phyloP scores from a whole-genome alignment of 2,329 filamentous ascomycete species.

The Plectosphaerella cucumerina region DNA sequence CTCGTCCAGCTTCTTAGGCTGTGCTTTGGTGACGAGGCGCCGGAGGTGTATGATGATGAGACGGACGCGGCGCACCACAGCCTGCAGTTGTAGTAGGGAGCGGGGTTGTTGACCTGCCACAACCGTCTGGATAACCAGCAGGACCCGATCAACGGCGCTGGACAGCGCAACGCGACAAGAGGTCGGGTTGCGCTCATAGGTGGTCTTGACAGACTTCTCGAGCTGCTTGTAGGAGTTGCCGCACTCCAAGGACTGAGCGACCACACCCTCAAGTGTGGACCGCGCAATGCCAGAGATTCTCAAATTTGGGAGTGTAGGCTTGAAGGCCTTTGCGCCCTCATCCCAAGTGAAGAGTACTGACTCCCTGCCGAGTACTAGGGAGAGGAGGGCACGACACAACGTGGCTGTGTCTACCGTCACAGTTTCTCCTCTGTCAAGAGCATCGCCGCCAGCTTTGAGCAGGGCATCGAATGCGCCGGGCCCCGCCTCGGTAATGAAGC shows the following conservation, averaged over 20 bases:
- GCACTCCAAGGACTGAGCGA: conserved; percentile 41
- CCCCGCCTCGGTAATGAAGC: conserved; percentile 67
- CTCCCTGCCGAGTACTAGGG: conserved; percentile 65
- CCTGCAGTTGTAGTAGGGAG: conserved; percentile 51
- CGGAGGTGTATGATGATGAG: conserved; percentile 49
- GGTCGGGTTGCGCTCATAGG: conserved; percentile 38
- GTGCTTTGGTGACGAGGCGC: conserved; percentile 43
- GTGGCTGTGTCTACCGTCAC: conserved; percentile 41
- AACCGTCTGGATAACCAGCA: conserved; percentile 45
- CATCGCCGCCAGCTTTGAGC: conserved; percentile 37
- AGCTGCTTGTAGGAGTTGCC: conserved; percentile 43
- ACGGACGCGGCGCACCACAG: conserved; percentile 40
- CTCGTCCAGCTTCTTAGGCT: conserved; percentile 48
- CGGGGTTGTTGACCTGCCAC: conserved; percentile 37
- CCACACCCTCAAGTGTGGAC: conserved; percentile 40
- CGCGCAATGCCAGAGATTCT: conserved; percentile 55
- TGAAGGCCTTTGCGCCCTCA: conserved; percentile 46
- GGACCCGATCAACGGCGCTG: conserved; percentile 41
- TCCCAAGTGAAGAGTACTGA: conserved; percentile 68
- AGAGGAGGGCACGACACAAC: conserved; percentile 56
- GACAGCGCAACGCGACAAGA: conserved; percentile 48
- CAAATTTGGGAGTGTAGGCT: conserved; percentile 38
- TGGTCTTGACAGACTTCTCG: conserved; percentile 39
- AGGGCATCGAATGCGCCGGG: conserved; percentile 62
- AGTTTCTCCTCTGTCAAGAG: conserved; percentile 30